phyloP scores from a whole-genome alignment of 2,329 filamentous ascomycete genomes.

The Talaromyces sp. region DNA sequence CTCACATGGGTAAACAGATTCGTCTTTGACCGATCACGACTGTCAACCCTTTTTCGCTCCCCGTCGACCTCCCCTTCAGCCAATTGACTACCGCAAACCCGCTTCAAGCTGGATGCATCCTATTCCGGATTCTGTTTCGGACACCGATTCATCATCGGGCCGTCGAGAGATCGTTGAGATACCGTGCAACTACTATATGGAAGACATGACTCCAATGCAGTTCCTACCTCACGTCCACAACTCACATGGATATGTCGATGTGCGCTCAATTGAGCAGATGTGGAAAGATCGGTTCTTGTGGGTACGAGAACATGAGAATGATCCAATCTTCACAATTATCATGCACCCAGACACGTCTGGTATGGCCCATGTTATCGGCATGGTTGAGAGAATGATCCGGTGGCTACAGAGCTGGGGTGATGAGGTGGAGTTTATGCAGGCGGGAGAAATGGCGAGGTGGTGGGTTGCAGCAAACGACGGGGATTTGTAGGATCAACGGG shows the following conservation, averaged over 20 bases:
- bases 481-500: not conserved
- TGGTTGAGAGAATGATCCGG: conserved; percentile 51
- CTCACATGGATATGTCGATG: conserved; percentile 57
- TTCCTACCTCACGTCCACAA: conserved; percentile 47
- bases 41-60: conserved; percentile 42
- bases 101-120: conserved; percentile 47
- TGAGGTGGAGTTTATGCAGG: conserved; percentile 31
- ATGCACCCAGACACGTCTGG: conserved; percentile 59
- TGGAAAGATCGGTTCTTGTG: conserved; percentile 60
- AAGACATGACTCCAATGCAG: conserved; percentile 47
- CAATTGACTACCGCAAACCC: conserved; percentile 42
- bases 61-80: conserved; percentile 32
- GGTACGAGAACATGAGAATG: conserved; percentile 41
- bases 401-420: conserved; percentile 47
- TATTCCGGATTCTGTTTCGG: conserved; percentile 21
- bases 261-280: conserved; percentile 56
- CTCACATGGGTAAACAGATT: conserved; percentile 26
- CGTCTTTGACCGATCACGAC: conserved; percentile 43
- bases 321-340: conserved; percentile 50
- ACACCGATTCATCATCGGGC: conserved; percentile 13
- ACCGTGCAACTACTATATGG: conserved; percentile 46
- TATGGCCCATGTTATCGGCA: conserved; percentile 59
- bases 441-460: conserved; percentile 30
- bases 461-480: conserved; percentile 24
- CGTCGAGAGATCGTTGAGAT: conserved; percentile 39